Percentiles rank a stretch among this genome's conserved stretches.
These are phyloP conservation scores for Pedinophyceae sp. DNA, from an alignment of 139 green algal genomes.

Conservation along the genomic window DNA sequence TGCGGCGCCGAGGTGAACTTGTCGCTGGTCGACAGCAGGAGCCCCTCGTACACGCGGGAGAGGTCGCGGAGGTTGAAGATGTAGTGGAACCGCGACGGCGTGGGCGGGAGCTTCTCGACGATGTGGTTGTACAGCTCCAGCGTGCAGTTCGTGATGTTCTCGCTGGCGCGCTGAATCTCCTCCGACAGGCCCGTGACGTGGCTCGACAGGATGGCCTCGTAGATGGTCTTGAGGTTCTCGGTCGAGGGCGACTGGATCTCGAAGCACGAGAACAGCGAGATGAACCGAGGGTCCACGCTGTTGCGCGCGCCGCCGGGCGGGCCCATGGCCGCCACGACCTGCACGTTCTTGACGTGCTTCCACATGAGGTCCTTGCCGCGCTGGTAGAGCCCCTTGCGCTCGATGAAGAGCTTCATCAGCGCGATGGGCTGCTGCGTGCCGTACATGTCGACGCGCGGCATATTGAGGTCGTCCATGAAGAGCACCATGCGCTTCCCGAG, in stretches of 20 bases:
- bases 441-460: slow-evolving; percentile 62
- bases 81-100: slow-evolving; percentile 65
- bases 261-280: slow-evolving; percentile 63
- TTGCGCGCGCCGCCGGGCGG: slow-evolving; percentile 68
- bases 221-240: slow-evolving; percentile 59
- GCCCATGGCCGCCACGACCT: slow-evolving; percentile 69
- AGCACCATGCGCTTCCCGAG: slow-evolving; percentile 60
- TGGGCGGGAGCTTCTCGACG: slow-evolving; percentile 53
- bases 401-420: slow-evolving; percentile 63
- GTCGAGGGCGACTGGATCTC: slow-evolving; percentile 62
- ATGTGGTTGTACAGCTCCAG: slow-evolving; percentile 62
- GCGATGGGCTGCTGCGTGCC: slow-evolving; percentile 72
- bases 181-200: slow-evolving; percentile 32
- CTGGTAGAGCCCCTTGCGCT: slow-evolving; percentile 54
- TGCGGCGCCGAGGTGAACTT: slow-evolving; percentile 23
- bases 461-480: slow-evolving; percentile 74
- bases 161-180: slow-evolving; percentile 19
- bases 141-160: slow-evolving; percentile 34
- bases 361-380: slow-evolving; percentile 77
- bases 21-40: slow-evolving; percentile 33
- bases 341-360: slow-evolving; percentile 80
- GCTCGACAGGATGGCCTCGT: slow-evolving; percentile 42
- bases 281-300: slow-evolving; percentile 64
- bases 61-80: slow-evolving; percentile 76
- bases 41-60: slow-evolving; percentile 40